These are phyloP conservation scores for Globisporangium nodosum DNA, from an alignment of 352 stramenopile genomes.

Conservation along the genomic window DNA sequence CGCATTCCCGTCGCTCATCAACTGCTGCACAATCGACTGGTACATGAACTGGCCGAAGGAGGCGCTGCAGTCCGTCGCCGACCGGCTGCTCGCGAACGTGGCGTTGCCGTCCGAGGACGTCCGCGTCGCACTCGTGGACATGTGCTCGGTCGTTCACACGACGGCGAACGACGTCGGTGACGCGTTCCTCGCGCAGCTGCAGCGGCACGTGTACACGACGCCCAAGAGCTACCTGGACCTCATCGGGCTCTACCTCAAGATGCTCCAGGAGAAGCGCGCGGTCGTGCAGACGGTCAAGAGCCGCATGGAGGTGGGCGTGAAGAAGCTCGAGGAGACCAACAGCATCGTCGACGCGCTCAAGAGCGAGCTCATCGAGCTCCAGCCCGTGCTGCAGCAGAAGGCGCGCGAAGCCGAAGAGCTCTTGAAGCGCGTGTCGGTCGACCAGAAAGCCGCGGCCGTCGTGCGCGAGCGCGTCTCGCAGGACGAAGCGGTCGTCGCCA, in stretches of 20 bases:
- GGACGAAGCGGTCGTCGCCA: slow-evolving; percentile 89
- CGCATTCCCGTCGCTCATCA: slow-evolving; percentile 94
- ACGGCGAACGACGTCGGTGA: slow-evolving; percentile 86
- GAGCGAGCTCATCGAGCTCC: slow-evolving; percentile 87
- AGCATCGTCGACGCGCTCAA: slow-evolving; percentile 91
- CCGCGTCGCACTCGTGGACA: slow-evolving; percentile 72
- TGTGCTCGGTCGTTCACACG: slow-evolving; percentile 92
- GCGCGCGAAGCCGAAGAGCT: slow-evolving; percentile 88
- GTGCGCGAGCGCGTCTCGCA: slow-evolving; percentile 84
- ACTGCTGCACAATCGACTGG: slow-evolving; percentile 97
- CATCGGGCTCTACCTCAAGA: slow-evolving; percentile 92
- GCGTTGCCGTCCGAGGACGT: slow-evolving; percentile 72
- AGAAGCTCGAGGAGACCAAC: slow-evolving; percentile 94
- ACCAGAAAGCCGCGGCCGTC: slow-evolving; percentile 89
- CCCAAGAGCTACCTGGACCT: slow-evolving; percentile 96
- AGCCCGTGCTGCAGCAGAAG: slow-evolving; percentile 90
- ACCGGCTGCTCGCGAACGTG: slow-evolving; percentile 81
- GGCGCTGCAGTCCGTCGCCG: slow-evolving; percentile 88
- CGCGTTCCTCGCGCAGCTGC: slow-evolving; percentile 86
- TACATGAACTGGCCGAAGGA: slow-evolving; percentile 94
- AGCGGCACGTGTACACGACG: slow-evolving; percentile 94
- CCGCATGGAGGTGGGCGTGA: slow-evolving; percentile 89
- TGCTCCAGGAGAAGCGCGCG: slow-evolving; percentile 86
- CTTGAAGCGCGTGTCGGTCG: slow-evolving; percentile 89
- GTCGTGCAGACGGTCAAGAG: slow-evolving; percentile 81